A percentile compares a stretch with the other conserved stretches of the same genome.
These are phyloP conservation scores for Sindora glabra DNA, from an alignment of 306 rosid species.

Conservation along the genomic window DNA sequence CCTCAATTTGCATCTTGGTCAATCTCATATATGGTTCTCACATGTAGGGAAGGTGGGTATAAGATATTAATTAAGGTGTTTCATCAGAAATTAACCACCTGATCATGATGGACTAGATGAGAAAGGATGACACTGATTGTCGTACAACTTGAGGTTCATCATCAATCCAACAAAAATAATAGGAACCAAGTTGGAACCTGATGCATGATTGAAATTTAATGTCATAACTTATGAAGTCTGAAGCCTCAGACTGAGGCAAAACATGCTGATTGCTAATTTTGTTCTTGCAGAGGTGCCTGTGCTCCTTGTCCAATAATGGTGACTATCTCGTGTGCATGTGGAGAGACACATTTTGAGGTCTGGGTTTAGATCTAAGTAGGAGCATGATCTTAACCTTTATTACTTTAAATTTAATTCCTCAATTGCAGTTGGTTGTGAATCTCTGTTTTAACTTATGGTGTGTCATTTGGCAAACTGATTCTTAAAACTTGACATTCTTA, in stretches of 20 bases:
- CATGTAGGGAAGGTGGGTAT: neutral
- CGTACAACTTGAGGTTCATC: neutral
- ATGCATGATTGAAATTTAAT: conserved; percentile 4
- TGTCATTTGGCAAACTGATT: neutral
- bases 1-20: neutral
- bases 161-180: neutral
- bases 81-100: neutral
- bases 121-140: neutral
- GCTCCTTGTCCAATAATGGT: conserved; percentile 99
- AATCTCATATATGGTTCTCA: neutral
- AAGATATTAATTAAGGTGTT: neutral
- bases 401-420: conserved; percentile 1
- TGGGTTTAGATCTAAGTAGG: conserved; percentile 5
- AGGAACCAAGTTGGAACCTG: neutral
- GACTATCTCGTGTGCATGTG: conserved; percentile 82
- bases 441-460: neutral
- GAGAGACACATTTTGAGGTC: conserved; percentile 92
- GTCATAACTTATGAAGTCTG: conserved; percentile 4
- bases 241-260: neutral
- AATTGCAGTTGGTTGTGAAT: conserved; percentile 9
- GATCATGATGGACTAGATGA: conserved; percentile 4
- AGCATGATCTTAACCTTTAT: neutral
- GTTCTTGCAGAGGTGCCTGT: conserved; percentile 81
- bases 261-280: conserved; percentile 20
- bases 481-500: conserved; percentile 1